Percentiles rank a stretch among this genome's conserved stretches.
Conservation (phyloP, 1,284 basidiomycete genomes). For the Cutaneotrichosporon sp. region DNA sequence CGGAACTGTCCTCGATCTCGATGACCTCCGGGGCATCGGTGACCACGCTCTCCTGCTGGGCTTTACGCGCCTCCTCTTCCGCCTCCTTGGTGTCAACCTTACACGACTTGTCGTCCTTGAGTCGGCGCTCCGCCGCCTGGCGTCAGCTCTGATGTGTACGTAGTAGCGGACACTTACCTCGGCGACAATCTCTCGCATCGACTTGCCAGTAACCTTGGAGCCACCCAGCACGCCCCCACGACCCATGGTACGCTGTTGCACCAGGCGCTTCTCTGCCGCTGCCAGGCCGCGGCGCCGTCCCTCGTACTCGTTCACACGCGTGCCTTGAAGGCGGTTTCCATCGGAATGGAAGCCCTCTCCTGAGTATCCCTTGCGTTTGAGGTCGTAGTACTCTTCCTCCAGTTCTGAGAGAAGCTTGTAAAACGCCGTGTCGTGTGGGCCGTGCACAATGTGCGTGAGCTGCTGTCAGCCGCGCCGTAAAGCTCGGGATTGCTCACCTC, state of each 20-base stretch:
- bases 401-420: conserved; percentile 71
- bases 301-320: conserved; percentile 60
- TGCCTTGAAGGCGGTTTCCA: conserved; percentile 62
- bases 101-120: conserved; percentile 65
- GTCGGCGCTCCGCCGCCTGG: conserved; percentile 74
- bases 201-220: conserved; percentile 48
- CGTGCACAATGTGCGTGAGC: conserved; percentile 82
- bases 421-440: conserved; percentile 71
- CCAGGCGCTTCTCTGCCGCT: conserved; percentile 66
- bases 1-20: conserved; percentile 12
- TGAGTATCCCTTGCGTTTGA: conserved; percentile 66
- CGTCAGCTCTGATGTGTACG: conserved; percentile 4
- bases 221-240: conserved; percentile 53
- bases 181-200: conserved; percentile 66
- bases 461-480: conserved; percentile 42
- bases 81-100: conserved; percentile 53
- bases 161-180: conserved; percentile 54
- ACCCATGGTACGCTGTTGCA: conserved; percentile 53
- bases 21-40: conserved; percentile 54
- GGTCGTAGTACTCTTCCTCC: conserved; percentile 72
- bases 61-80: conserved; percentile 63
- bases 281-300: conserved; percentile 63
- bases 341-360: conserved; percentile 75
- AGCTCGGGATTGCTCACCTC: conserved; percentile 63
- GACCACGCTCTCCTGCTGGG: conserved; percentile 60